phyloP scores from a whole-genome alignment of 192 early-diverging fungal genomes.

The Entophlyctis luteolus region DNA sequence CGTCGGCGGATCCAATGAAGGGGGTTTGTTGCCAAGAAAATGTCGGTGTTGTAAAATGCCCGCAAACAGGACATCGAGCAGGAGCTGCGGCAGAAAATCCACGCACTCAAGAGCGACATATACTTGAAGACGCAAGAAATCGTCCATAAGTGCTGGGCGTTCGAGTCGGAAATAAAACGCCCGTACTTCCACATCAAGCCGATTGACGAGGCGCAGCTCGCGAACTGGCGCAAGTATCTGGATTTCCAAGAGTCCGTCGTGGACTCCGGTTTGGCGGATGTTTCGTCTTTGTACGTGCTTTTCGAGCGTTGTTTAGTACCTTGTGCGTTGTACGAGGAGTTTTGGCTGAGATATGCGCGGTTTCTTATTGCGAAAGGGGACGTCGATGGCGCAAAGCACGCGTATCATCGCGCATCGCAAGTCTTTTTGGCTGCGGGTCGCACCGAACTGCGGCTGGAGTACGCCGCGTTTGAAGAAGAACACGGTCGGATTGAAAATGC shows the following conservation, averaged over 20 bases:
- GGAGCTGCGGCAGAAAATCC: conserved; percentile 55
- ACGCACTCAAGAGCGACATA: conserved; percentile 49
- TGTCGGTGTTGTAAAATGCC: conserved; percentile 14
- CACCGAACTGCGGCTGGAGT: conserved; percentile 52
- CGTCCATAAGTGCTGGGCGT: conserved; percentile 72
- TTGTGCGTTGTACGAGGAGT: conserved; percentile 75
- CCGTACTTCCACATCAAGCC: conserved; percentile 79
- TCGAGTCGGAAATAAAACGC: conserved; percentile 71
- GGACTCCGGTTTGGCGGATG: conserved; percentile 40
- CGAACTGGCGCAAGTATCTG: conserved; percentile 69
- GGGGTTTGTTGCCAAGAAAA: conserved; percentile 15
- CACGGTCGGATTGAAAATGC: conserved; percentile 52
- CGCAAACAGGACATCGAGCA: conserved; percentile 50
- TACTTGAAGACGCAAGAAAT: conserved; percentile 65
- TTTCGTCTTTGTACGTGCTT: conserved; percentile 53
- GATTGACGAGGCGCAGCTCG: conserved; percentile 63
- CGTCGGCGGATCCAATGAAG: conserved; percentile 6
- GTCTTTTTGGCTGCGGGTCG: conserved; percentile 55
- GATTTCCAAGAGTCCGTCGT: conserved; percentile 62
- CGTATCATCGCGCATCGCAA: conserved; percentile 51
- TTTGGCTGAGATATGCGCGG: conserved; percentile 67
- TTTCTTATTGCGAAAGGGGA: conserved; percentile 50
- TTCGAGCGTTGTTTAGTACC: conserved; percentile 74
- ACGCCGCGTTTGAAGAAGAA: conserved; percentile 64
- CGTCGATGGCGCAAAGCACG: conserved; percentile 44